Base-by-base conservation (phyloP, 768 basidiomycete species). In the Pleurotus pulmonarius region DNA sequence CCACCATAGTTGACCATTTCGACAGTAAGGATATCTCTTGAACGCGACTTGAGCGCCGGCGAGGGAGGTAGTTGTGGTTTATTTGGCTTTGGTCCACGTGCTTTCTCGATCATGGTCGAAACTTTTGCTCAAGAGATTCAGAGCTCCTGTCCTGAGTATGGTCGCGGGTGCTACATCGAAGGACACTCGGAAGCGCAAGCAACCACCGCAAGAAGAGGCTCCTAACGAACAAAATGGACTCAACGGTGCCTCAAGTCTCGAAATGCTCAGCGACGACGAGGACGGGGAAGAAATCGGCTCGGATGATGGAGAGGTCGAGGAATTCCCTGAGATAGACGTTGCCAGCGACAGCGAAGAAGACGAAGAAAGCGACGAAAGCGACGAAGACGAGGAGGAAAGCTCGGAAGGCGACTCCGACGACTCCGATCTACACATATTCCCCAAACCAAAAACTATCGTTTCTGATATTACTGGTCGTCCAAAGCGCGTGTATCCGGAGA, bases 1-100 rank as follows among this genome's bases (percentile, higher is more conserved):
- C 92, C 92, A 26, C 92, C 92, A 68, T 92, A 92, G 66, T 89
- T 88, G 5, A 92, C 90, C 90, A 92, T 92, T n/a, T 60, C 46
- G 38, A 18, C 46, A 47, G 51, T 56, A 39, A 34, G 25, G 12
- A 3, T 29, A 44, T 18, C n/a, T 18, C 58, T 15, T 25, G 22
- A 20, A 37, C 41, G 39, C 55, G 40, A 41, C 38, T 55, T 39
- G n/a, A 37, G 49, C 7, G 37, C 22, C 37, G 20, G 37, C 22
- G 52, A 53, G 29, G 47, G 58, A 13, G 51, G 56, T 65, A 68
- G 59, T 68, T 71, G 62, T 44, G 38, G n/a, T n/a, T 15, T 72
- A 62, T 70, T 70, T 64, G 63, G 26, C 66, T n/a, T 62, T 57
- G n/a, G 60, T 59, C 60, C 59, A 55, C 37, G 44, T 56, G 47